A percentile compares a stretch with the other conserved stretches of the same genome.
Evolutionary conservation across 2,329 filamentous ascomycete genomes (phyloP).

Genomic region (Pezicula carpinea): DNA sequence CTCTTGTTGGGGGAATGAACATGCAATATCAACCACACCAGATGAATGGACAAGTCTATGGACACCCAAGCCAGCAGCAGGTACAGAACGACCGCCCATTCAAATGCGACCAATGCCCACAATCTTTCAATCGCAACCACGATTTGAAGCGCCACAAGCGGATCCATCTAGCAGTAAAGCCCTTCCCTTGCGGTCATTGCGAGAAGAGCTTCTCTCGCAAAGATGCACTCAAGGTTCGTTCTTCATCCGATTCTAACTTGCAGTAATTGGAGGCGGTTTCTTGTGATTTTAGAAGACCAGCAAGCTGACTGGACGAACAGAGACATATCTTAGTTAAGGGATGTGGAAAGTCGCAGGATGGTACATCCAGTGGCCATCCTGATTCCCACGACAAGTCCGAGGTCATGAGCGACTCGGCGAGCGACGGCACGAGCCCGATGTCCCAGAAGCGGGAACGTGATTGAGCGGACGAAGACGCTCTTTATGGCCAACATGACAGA

Average conservation of each 20-base stretch:
- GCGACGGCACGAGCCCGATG: conserved; percentile 3
- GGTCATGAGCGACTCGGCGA: conserved; percentile 25
- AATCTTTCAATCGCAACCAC: conserved; percentile 94
- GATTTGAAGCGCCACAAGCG: conserved; percentile 94
- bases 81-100: conserved; percentile 78
- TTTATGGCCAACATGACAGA: too few relatives aligned
- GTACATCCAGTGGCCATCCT: conserved; percentile 14
- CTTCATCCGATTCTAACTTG: conserved; percentile 14
- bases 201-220: conserved; percentile 97
- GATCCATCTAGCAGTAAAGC: conserved; percentile 93
- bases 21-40: conserved; percentile 50
- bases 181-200: conserved; percentile 85
- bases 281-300: conserved; percentile 1
- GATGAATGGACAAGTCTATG: conserved; percentile 50
- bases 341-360: conserved; percentile 45
- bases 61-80: conserved; percentile 43
- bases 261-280: conserved; percentile 11
- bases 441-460: conserved; percentile 3
- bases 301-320: conserved; percentile 36
- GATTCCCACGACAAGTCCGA: conserved; percentile 25
- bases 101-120: conserved; percentile 87
- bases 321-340: conserved; percentile 65
- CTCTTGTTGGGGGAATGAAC: conserved; percentile 53
- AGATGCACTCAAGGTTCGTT: conserved; percentile 87
- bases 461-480: background rate